phyloP scores from a whole-genome alignment of 2,329 filamentous ascomycete species.

The Paraconiothyrium sp. region DNA sequence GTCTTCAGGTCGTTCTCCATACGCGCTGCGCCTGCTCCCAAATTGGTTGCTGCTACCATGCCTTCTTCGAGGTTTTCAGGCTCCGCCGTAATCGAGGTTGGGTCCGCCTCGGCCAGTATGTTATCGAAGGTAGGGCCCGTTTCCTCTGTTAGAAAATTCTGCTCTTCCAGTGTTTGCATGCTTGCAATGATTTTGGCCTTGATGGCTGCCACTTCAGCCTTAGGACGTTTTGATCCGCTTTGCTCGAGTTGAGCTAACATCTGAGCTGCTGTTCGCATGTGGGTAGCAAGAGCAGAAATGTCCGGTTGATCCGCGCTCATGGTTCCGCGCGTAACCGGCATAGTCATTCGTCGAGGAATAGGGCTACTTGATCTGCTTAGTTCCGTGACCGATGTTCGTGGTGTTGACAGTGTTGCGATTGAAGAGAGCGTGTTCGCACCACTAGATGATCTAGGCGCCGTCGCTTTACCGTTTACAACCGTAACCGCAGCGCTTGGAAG shows the following conservation, averaged over 20 bases:
- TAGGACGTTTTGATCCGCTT: conserved; percentile 81
- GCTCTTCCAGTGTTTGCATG: conserved; percentile 87
- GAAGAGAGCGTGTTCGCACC: conserved; percentile 69
- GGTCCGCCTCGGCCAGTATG: conserved; percentile 78
- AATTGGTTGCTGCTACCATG: conserved; percentile 64
- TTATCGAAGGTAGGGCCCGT: conserved; percentile 79
- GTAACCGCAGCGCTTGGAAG: conserved; percentile 31
- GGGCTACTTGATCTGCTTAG: conserved; percentile 76
- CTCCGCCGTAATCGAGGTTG: conserved; percentile 59
- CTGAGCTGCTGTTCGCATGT: conserved; percentile 87
- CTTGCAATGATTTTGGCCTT: conserved; percentile 87
- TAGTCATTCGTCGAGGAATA: conserved; percentile 67
- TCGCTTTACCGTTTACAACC: conserved; percentile 31
- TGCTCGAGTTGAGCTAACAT: conserved; percentile 87
- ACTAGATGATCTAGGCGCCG: conserved; percentile 67
- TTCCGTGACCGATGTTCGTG: conserved; percentile 74
- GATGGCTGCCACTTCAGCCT: conserved; percentile 82
- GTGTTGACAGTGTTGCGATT: conserved; percentile 69
- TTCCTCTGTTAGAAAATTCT: conserved; percentile 81
- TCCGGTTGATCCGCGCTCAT: conserved; percentile 76
- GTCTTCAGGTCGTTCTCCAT: conserved; percentile 94
- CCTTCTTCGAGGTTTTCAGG: conserved; percentile 67
- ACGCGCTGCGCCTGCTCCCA: conserved; percentile 77
- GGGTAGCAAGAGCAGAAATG: conserved; percentile 82
- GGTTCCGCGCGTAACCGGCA: conserved; percentile 62